A percentile compares a stretch with the other conserved stretches of the same genome.
Evolutionary conservation across 108 stramenopile genomes (phyloP).

Genomic region (Skeletonema marinoi): DNA sequence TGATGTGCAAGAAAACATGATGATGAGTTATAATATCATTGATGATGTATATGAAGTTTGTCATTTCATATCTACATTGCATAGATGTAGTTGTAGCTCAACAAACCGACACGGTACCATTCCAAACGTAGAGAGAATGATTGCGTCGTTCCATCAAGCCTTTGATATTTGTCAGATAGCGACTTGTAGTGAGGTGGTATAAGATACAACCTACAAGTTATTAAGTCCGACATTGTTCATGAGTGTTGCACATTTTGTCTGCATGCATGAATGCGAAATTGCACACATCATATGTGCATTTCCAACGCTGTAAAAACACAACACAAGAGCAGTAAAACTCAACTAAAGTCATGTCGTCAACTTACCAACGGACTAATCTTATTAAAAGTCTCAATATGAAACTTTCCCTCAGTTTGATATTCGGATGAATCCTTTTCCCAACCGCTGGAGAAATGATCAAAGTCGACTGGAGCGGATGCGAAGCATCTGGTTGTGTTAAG

Average conservation of each 20-base stretch:
- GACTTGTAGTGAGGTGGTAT: background rate
- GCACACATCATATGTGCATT: background rate
- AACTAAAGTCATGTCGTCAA: background rate
- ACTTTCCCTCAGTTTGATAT: background rate
- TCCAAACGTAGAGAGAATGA: background rate
- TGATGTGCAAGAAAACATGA: background rate
- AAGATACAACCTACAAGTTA: background rate
- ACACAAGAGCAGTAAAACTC: background rate
- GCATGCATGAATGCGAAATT: background rate
- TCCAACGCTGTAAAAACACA: background rate
- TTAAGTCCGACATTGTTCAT: background rate
- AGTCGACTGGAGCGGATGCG: background rate
- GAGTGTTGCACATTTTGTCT: too few relatives aligned
- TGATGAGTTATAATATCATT: background rate
- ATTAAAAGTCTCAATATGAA: slow-evolving; percentile 3
- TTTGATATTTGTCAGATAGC: slow-evolving; percentile 2
- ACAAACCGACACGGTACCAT: background rate
- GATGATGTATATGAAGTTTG: background rate
- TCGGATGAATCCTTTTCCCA: background rate
- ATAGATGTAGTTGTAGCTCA: background rate
- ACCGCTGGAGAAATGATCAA: background rate
- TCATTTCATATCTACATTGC: background rate
- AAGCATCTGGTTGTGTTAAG: too few relatives aligned
- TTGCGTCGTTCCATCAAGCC: background rate
- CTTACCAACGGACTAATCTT: background rate